These are phyloP conservation scores for Bipolaris gigantea DNA, from an alignment of 2,329 filamentous ascomycete genomes.

Conservation along the genomic window DNA sequence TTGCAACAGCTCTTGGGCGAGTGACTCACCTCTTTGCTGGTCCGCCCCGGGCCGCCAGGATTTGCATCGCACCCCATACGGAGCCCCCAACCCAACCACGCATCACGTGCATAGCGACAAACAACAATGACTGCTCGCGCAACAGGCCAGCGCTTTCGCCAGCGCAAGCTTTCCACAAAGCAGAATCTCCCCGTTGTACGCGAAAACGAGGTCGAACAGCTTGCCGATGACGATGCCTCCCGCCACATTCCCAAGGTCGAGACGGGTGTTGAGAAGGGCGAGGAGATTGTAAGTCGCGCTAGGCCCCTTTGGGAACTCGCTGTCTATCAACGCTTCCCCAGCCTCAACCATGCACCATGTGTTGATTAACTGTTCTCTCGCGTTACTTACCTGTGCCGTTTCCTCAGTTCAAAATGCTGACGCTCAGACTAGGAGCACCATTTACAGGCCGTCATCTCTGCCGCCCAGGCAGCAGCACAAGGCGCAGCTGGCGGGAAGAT, in stretches of 20 bases:
- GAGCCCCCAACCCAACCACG: constrained; percentile 11
- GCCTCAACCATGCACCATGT: not conserved
- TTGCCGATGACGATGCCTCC: constrained; percentile 81
- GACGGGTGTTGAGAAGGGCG: constrained; percentile 93
- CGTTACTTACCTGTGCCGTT: constrained; percentile 15
- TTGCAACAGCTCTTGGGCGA: constrained; percentile 25
- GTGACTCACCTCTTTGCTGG: constrained; percentile 18
- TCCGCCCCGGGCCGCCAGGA: constrained; percentile 23
- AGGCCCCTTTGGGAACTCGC: constrained; percentile 33
- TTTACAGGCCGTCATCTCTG: constrained; percentile 81
- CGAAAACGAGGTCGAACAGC: constrained; percentile 86
- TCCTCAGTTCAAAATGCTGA: constrained; percentile 20
- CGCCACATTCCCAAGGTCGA: constrained; percentile 82
- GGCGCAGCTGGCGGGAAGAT: constrained; percentile 59
- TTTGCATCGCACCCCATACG: constrained; percentile 19
- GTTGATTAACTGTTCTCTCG: not conserved
- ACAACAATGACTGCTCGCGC: constrained; percentile 43
- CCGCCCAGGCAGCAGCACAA: constrained; percentile 58
- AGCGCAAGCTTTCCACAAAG: constrained; percentile 91
- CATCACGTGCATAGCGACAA: constrained; percentile 34
- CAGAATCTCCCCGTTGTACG: constrained; percentile 83
- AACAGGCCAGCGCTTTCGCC: constrained; percentile 65
- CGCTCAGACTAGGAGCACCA: constrained; percentile 75
- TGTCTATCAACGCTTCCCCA: constrained; percentile 12
- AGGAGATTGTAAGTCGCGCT: constrained; percentile 83